These are phyloP conservation scores for Hsuehochloa calcarea DNA, from an alignment of 176 grass and related monocot genomes.

Conservation along the genomic window DNA sequence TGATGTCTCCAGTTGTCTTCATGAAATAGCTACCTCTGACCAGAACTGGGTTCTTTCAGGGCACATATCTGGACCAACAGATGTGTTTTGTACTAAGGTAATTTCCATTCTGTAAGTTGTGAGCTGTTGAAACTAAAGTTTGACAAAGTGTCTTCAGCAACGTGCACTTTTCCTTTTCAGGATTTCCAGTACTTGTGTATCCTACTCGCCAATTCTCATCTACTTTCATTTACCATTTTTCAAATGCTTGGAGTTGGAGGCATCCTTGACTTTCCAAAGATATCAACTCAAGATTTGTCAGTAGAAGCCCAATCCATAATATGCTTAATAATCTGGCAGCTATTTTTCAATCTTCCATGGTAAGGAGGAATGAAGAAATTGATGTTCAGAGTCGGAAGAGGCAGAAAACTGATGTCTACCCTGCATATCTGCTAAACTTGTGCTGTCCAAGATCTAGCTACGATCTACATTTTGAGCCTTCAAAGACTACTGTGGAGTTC, in stretches of 20 bases:
- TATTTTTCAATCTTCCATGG: constrained; percentile 45
- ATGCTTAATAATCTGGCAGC: constrained; percentile 79
- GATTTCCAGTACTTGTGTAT: constrained; percentile 96
- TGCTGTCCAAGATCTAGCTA: constrained; percentile 75
- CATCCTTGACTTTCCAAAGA: constrained; percentile 66
- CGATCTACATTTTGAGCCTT: constrained; percentile 83
- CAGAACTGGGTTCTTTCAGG: constrained; percentile 72
- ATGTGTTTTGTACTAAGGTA: constrained; percentile 66
- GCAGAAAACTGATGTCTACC: constrained; percentile 56
- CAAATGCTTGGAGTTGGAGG: constrained; percentile 29
- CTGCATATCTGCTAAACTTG: constrained; percentile 81
- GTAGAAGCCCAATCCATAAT: constrained; percentile 76
- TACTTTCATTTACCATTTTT: constrained; percentile 31
- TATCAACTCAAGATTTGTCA: constrained; percentile 91
- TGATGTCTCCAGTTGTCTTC: constrained; percentile 71
- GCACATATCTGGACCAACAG: constrained; percentile 67
- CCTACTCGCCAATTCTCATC: constrained; percentile 36
- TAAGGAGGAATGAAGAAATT: constrained; percentile 37
- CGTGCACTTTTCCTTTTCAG: constrained; percentile 58
- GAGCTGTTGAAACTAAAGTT: constrained; percentile 20
- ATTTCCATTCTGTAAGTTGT: constrained; percentile 2
- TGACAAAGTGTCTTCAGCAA: constrained; percentile 34
- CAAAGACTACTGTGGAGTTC: constrained; percentile 89
- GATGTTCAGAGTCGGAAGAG: constrained; percentile 62
- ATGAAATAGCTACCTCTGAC: constrained; percentile 69